These are phyloP conservation scores for Aphanomyces invadans DNA, from an alignment of 352 stramenopile species.

Conservation along the genomic window DNA sequence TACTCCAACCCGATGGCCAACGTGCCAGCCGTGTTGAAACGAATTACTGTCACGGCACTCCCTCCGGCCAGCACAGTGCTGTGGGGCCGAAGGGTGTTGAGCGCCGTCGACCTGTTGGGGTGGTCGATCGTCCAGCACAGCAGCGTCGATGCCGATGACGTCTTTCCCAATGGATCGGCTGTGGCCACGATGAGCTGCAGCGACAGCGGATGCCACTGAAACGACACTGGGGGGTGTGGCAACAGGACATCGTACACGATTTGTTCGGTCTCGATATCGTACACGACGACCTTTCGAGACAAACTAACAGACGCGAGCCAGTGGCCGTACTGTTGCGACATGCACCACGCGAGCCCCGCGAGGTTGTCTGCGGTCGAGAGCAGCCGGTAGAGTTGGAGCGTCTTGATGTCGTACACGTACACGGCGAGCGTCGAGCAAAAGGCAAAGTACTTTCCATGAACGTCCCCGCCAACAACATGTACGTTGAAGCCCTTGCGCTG, in stretches of 20 bases:
- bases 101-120: neutral
- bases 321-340: neutral
- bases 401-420: slow-evolving; percentile 11
- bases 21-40: slow-evolving; percentile 12
- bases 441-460: slow-evolving; percentile 11
- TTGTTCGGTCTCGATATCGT: slow-evolving; percentile 16
- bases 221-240: slow-evolving; percentile 2
- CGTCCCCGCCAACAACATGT: slow-evolving; percentile 17
- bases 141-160: neutral
- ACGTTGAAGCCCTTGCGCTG: slow-evolving; percentile 9
- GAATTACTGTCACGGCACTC: slow-evolving; percentile 10
- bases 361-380: slow-evolving; percentile 22
- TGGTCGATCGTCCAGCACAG: slow-evolving; percentile 19
- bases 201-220: slow-evolving; percentile 14
- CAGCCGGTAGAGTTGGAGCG: slow-evolving; percentile 8
- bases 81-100: neutral
- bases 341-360: slow-evolving; percentile 9
- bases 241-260: slow-evolving; percentile 8
- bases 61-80: neutral
- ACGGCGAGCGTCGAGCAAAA: slow-evolving; percentile 22
- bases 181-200: slow-evolving; percentile 14
- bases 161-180: neutral
- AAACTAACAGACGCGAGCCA: slow-evolving; percentile 11
- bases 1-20: slow-evolving; percentile 21
- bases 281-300: neutral